A percentile compares a stretch with the other conserved stretches of the same genome.
phyloP scores from a whole-genome alignment of 2,329 filamentous ascomycete genomes.

The Paracoccidioides lutzii region DNA sequence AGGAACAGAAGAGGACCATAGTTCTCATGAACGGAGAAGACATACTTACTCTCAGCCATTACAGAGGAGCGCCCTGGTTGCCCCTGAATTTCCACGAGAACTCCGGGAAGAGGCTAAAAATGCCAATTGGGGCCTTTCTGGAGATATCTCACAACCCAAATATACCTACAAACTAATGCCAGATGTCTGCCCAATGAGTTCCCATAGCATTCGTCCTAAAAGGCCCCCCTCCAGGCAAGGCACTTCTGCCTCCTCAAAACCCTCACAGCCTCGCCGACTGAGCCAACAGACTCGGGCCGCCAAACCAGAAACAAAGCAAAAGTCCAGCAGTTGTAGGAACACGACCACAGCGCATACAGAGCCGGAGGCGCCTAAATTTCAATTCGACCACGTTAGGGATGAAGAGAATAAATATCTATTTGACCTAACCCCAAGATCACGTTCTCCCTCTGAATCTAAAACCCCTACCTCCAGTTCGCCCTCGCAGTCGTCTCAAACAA shows the following conservation, averaged over 20 bases:
- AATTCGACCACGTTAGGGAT: background rate
- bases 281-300: background rate
- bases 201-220: constrained; percentile 7
- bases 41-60: constrained; percentile 29
- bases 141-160: background rate
- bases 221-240: constrained; percentile 3
- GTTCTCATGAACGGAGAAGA: constrained; percentile 16
- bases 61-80: background rate
- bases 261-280: background rate
- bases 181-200: constrained; percentile 5
- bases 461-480: constrained; percentile 13
- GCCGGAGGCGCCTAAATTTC: background rate
- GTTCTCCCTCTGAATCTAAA: background rate
- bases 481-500: constrained; percentile 8
- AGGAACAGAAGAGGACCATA: constrained; percentile 10
- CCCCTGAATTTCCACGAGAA: background rate
- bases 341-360: background rate
- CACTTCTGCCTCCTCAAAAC: constrained; percentile 4
- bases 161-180: constrained; percentile 4
- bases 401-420: background rate
- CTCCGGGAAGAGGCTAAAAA: background rate
- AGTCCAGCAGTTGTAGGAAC: background rate
- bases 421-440: background rate
- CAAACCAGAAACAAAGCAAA: background rate
- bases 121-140: background rate